Conservation (phyloP, 768 basidiomycete genomes). For the Tephrocybe sp. region DNA sequence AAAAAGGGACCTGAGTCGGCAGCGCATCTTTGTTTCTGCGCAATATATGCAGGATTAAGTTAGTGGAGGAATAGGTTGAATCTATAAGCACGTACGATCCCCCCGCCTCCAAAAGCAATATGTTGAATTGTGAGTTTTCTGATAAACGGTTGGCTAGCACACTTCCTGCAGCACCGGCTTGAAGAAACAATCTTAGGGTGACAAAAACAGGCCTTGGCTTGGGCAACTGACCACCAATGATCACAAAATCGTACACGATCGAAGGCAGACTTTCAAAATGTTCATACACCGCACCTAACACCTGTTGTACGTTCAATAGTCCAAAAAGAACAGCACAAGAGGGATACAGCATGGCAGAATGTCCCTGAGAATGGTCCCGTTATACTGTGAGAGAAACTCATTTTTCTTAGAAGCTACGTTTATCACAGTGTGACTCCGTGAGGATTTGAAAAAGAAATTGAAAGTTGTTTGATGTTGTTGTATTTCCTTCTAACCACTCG, state of each 20-base stretch:
- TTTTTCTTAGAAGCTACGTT: too few species aligned
- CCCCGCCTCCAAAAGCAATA: slow-evolving; percentile 11
- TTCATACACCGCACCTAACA: slow-evolving; percentile 4
- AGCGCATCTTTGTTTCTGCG: slow-evolving; percentile 11
- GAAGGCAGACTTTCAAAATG: slow-evolving; percentile 4
- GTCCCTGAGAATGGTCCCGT: too few species aligned
- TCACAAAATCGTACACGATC: slow-evolving; percentile 14
- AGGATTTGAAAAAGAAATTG: neutral
- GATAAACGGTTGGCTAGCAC: slow-evolving; percentile 12
- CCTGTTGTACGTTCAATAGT: neutral
- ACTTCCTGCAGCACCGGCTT: slow-evolving; percentile 14
- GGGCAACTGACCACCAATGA: slow-evolving; percentile 19
- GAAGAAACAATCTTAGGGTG: neutral
- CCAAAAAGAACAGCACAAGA: neutral
- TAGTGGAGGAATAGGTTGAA: neutral
- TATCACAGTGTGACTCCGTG: neutral
- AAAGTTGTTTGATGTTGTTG: slow-evolving; percentile 5
- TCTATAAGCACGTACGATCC: slow-evolving; percentile 7
- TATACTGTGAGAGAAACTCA: too few species aligned
- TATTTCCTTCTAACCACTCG: neutral
- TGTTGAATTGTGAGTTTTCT: slow-evolving; percentile 5
- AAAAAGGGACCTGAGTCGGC: slow-evolving; percentile 11
- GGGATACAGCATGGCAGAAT: neutral
- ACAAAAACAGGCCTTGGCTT: neutral
- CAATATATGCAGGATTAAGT: neutral